These are phyloP conservation scores for Phytophthora sojae DNA, from an alignment of 352 stramenopile species.

Conservation along the genomic window DNA sequence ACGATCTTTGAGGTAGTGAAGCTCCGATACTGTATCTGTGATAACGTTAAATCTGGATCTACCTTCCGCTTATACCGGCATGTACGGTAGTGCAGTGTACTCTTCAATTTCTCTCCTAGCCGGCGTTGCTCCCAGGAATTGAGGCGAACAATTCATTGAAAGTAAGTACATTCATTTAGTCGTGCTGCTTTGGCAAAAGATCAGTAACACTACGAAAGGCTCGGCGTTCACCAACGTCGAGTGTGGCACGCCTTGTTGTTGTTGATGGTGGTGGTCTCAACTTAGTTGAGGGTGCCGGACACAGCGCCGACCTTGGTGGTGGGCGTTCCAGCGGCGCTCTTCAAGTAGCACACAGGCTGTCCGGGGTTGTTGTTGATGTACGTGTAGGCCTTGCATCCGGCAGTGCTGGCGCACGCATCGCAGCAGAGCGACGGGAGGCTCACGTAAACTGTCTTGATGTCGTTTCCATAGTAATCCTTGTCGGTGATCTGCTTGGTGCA, in stretches of 20 bases:
- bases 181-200: not conserved
- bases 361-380: conserved; percentile 53
- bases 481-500: conserved; percentile 43
- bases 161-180: not conserved
- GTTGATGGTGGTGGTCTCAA: conserved; percentile 1
- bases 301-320: conserved; percentile 40
- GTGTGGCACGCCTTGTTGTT: not conserved
- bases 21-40: no score
- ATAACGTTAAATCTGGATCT: no score
- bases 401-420: conserved; percentile 46
- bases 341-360: conserved; percentile 42
- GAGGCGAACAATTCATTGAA: not conserved
- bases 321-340: conserved; percentile 35
- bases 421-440: conserved; percentile 53
- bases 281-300: conserved; percentile 50
- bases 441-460: conserved; percentile 56
- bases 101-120: no score
- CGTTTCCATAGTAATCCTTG: conserved; percentile 54
- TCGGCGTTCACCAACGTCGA: not conserved
- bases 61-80: no score
- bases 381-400: conserved; percentile 56
- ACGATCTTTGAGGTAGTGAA: no score
- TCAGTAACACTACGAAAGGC: not conserved
- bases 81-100: no score
- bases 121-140: no score